Evolutionary conservation across 306 rosid genomes (phyloP), one percentile per base, ranked within the genome.

Genomic region (Trifolium subterraneum): DNA sequence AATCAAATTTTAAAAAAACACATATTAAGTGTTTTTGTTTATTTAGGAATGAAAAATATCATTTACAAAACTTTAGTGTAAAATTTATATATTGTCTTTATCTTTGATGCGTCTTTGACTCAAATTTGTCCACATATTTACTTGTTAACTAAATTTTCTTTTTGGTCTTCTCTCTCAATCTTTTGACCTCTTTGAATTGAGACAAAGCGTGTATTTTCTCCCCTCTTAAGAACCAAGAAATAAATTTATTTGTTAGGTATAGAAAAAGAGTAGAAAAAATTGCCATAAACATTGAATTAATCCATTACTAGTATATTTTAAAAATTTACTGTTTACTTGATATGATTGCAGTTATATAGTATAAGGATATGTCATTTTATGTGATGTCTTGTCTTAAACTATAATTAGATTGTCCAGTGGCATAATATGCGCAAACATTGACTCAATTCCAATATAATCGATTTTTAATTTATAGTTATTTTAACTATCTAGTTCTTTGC

Each of bases 41-140:
- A 62, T 72, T 68, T 63, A 16, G 71, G 61, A 70, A 52, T 15
- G 64, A 60, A 27, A 68, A 82, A 31, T 76, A 58, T 63, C 33
- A 68, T 52, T 2, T 50, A 31, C 13, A 22, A n/a, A 7, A 48
- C 27, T 31, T 55, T 29, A 71, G 38, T 68, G 61, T 83, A 6
- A 54, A 77, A 75, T 68, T 56, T 71, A 25, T 10, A 12, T 70
- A 29, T 29, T 29, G 54, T 79, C 72, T 80, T 23, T 73, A 51
- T 68, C 45, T 86, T 66, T 72, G 86, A 91, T 83, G 82, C 97
- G 97, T 91, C 87, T 91, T 91, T 91, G 95, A 91, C 95, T 77
- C 80, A 84, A 91, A 84, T 59, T 80, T 80, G 76, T 56, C 31
- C 48, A 70, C 86, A 81, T 4, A 23, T 78, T 6, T 73, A 70